Evolutionary conservation across 2,329 filamentous ascomycete genomes (phyloP), one percentile per base, ranked within the genome.

Genomic region (Fusarium stilboides): DNA sequence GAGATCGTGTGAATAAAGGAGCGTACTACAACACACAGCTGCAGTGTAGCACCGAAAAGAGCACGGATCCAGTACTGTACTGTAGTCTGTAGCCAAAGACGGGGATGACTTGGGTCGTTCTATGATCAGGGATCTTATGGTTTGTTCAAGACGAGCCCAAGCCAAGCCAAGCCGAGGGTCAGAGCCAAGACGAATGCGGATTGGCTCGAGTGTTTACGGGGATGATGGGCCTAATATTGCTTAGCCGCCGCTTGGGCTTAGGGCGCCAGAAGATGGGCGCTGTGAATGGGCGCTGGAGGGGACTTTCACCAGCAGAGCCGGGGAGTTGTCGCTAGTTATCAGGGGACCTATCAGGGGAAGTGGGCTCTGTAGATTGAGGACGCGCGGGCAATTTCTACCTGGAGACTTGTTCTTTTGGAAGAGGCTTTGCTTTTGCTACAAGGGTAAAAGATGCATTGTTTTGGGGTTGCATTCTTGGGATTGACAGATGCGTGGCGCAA

Each of bases 301-400:
- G n/a, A 14, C 19, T 55, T 33, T 55, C 46, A 64, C 39, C 44
- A 49, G 42, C 47, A 13, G 49, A 19, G 46, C 53, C 42, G 53
- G 60, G 42, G 53, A 47, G 62, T 31, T 57, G 36, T 47, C 31
- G 34, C 39, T 54, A 60, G 39, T 31, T 12, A 54, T 44, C 55
- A 52, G 53, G 54, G 56, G 64, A 69, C 57, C 50, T 69, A 65
- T 61, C 44, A 67, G 62, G 66, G 57, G 66, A 67, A 67, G 66
- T 69, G 66, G 66, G 40, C 53, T 51, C 58, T 62, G 44, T 52
- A 69, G 53, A 69, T 67, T 69, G 54, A 56, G 62, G 66, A 62
- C 66, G 66, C 66, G 66, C 58, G 51, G 61, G 37, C 19, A 33
- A 24, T 50, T 43, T 55, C 65, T 69, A 62, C 66, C 65, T 66